Conservation (phyloP, 257 asterid species). For the Solanum tarapatanum region DNA sequence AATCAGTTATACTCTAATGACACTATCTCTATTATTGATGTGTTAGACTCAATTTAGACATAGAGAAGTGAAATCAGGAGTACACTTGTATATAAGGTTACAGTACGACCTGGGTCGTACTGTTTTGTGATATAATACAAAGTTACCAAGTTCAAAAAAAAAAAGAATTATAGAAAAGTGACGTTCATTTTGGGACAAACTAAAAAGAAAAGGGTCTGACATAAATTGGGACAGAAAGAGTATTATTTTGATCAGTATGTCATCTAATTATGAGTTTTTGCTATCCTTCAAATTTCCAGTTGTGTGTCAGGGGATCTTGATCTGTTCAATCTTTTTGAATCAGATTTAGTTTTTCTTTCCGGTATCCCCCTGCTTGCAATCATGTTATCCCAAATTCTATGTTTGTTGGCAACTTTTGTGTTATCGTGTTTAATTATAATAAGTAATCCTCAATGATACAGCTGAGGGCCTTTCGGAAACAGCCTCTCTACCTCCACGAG, state of each 20-base stretch:
- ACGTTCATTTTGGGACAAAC: background rate
- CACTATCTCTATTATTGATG: no score
- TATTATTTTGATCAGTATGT: background rate
- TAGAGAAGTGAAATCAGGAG: no score
- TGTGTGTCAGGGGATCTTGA: background rate
- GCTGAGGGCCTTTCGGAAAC: background rate
- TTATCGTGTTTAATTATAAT: background rate
- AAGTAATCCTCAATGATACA: background rate
- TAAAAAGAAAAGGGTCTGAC: background rate
- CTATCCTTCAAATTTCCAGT: background rate
- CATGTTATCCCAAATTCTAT: background rate
- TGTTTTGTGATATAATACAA: no score
- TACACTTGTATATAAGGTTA: no score
- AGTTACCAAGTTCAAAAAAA: no score
- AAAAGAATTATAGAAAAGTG: background rate
- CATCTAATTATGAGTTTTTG: background rate
- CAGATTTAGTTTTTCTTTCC: background rate
- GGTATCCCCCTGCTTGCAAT: background rate
- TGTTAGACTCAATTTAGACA: no score
- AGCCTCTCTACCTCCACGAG: background rate
- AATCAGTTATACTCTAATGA: no score
- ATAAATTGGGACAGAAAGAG: background rate
- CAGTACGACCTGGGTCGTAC: no score
- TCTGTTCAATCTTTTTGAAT: background rate
- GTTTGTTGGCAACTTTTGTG: background rate